These are phyloP conservation scores for Podaxis rugospora DNA, from an alignment of 768 basidiomycete species.

Conservation along the genomic window DNA sequence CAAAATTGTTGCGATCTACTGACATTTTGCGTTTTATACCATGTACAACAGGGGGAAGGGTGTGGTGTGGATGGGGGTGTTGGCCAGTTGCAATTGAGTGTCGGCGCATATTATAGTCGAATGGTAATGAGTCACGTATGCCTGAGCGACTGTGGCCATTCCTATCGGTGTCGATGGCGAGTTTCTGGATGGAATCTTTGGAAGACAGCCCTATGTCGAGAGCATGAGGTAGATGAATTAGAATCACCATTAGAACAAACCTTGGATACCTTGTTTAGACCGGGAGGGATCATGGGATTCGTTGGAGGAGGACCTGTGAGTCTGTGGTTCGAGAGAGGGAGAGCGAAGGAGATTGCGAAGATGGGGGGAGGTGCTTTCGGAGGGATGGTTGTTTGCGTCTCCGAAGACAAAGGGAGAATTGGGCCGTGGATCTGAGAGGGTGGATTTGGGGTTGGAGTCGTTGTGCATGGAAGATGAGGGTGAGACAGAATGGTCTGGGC, in stretches of 20 bases:
- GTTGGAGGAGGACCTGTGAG: constrained; percentile 22
- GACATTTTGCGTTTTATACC: constrained; percentile 87
- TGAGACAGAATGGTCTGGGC: constrained; percentile 20
- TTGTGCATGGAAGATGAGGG: constrained; percentile 22
- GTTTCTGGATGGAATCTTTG: constrained; percentile 15
- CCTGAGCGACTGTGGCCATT: constrained; percentile 15
- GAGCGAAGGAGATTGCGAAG: constrained; percentile 59
- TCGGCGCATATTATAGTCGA: constrained; percentile 67
- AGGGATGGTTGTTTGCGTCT: constrained; percentile 44
- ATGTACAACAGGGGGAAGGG: constrained; percentile 36
- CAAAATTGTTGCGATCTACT: constrained; percentile 49
- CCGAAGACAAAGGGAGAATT: constrained; percentile 69
- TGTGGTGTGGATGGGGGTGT: constrained; percentile 37
- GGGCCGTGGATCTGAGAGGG: constrained; percentile 46
- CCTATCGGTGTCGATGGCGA: constrained; percentile 3
- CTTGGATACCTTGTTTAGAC: constrained; percentile 21
- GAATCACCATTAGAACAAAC: not conserved
- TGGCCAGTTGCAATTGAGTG: constrained; percentile 67
- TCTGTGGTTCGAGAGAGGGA: constrained; percentile 43
- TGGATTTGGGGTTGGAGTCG: constrained; percentile 26
- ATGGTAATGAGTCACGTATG: constrained; percentile 42
- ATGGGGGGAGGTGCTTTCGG: constrained; percentile 34
- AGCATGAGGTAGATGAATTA: constrained; percentile 6
- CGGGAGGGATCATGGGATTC: constrained; percentile 25
- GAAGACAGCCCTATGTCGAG: constrained; percentile 10